These are phyloP conservation scores for Pseudocercospora pini-densiflorae DNA, from an alignment of 2,329 filamentous ascomycete genomes.

Conservation along the genomic window DNA sequence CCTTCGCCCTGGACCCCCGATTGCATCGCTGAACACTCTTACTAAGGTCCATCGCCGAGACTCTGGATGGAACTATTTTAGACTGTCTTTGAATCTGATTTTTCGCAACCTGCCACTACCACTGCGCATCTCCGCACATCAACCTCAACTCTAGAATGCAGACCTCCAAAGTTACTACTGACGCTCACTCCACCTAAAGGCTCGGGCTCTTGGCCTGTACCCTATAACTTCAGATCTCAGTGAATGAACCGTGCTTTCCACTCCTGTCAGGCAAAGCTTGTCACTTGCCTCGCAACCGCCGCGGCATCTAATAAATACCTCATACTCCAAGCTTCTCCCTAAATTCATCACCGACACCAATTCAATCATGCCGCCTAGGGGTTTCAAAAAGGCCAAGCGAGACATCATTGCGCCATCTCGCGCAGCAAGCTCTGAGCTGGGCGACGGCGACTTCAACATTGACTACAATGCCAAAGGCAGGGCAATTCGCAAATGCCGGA, in stretches of 20 bases:
- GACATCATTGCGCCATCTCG: background rate
- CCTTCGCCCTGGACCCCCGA: background rate
- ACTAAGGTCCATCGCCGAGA: slow-evolving; percentile 1
- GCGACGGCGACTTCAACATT: slow-evolving; percentile 33
- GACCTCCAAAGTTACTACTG: too few relatives aligned
- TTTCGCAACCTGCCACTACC: background rate
- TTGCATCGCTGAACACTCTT: background rate
- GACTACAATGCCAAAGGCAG: slow-evolving; percentile 49
- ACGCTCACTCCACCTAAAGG: background rate
- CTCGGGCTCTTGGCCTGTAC: background rate
- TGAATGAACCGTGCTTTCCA: slow-evolving; percentile 6
- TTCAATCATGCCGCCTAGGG: slow-evolving; percentile 22
- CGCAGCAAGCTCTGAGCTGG: slow-evolving; percentile 33
- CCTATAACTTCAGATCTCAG: background rate
- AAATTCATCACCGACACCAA: slow-evolving; percentile 8
- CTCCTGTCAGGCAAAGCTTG: slow-evolving; percentile 9
- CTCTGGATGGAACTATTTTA: background rate
- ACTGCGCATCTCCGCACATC: background rate
- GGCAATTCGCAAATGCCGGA: slow-evolving; percentile 46
- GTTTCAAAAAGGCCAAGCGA: slow-evolving; percentile 24
- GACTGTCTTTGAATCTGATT: slow-evolving; percentile 1
- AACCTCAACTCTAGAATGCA: background rate
- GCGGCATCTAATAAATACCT: background rate
- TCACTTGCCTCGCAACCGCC: background rate
- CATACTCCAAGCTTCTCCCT: slow-evolving; percentile 3